Evolutionary conservation across 2,329 filamentous ascomycete genomes (phyloP).

Genomic region (Aspergillus ochraceus): DNA sequence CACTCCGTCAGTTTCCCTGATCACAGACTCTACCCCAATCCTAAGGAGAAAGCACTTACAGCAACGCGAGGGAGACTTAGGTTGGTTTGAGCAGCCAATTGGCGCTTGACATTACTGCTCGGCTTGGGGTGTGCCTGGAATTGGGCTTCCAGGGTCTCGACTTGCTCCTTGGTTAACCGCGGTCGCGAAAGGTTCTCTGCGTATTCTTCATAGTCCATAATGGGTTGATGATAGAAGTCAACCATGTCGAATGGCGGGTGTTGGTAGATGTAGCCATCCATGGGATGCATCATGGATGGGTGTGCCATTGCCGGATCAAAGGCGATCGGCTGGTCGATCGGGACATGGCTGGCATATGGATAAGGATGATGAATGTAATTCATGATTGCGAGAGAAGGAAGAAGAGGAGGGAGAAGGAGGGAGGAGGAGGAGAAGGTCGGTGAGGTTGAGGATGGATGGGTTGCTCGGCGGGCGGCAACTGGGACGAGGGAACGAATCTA

Average conservation of each 20-base stretch:
- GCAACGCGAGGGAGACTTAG: slow-evolving; percentile 51
- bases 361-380: slow-evolving; percentile 42
- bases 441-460: slow-evolving; percentile 1
- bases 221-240: slow-evolving; percentile 43
- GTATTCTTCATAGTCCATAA: slow-evolving; percentile 49
- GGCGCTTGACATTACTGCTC: slow-evolving; percentile 51
- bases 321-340: slow-evolving; percentile 38
- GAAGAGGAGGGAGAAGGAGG: slow-evolving; percentile 6
- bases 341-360: slow-evolving; percentile 36
- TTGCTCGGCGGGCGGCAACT: not conserved
- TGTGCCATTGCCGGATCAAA: slow-evolving; percentile 39
- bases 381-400: slow-evolving; percentile 29
- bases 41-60: slow-evolving; percentile 34
- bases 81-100: slow-evolving; percentile 50
- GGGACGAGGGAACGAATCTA: slow-evolving; percentile 11
- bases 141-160: slow-evolving; percentile 50
- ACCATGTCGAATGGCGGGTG: slow-evolving; percentile 44
- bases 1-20: slow-evolving; percentile 6
- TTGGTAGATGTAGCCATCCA: slow-evolving; percentile 39
- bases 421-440: not conserved
- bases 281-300: slow-evolving; percentile 39
- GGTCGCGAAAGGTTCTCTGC: slow-evolving; percentile 50
- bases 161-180: slow-evolving; percentile 53
- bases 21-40: slow-evolving; percentile 4
- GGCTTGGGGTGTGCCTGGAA: slow-evolving; percentile 53